Conservation (phyloP, 345 rosid genomes). For the Rhodamnia rubescens region DNA sequence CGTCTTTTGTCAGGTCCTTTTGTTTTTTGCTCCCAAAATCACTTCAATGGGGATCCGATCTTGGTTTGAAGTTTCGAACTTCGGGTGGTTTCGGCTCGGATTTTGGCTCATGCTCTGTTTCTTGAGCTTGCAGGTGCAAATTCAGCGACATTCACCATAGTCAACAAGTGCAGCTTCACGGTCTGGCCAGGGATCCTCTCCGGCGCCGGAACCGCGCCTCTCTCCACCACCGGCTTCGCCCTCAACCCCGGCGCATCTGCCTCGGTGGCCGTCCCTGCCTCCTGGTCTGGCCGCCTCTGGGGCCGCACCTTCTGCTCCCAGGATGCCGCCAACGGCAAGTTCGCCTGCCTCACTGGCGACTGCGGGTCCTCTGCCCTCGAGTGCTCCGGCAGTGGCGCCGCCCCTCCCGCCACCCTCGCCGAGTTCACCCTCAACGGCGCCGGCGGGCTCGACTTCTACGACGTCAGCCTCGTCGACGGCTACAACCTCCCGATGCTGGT, state of each 20-base stretch:
- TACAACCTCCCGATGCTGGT: constrained; percentile 55
- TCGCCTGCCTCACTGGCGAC: constrained; percentile 52
- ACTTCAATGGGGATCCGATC: background rate
- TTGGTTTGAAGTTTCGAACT: background rate
- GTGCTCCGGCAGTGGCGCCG: constrained; percentile 43
- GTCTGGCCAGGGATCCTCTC: constrained; percentile 68
- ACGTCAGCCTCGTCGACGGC: constrained; percentile 67
- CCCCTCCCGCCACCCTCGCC: constrained; percentile 48
- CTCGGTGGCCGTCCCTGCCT: constrained; percentile 21
- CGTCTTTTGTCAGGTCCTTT: background rate
- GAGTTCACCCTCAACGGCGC: constrained; percentile 51
- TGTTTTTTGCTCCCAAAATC: background rate
- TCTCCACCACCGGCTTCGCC: constrained; percentile 46
- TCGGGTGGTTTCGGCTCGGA: background rate
- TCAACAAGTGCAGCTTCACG: constrained; percentile 46
- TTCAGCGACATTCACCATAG: constrained; percentile 29
- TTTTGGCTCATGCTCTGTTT: background rate
- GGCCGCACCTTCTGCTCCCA: constrained; percentile 51
- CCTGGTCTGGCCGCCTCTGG: constrained; percentile 75
- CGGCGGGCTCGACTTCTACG: constrained; percentile 44
- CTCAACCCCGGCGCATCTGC: constrained; percentile 30
- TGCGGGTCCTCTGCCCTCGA: constrained; percentile 34
- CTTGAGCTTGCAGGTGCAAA: background rate
- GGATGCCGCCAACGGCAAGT: constrained; percentile 41
- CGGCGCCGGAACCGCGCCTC: constrained; percentile 38